Percentiles rank a stretch among this genome's conserved stretches.
These are phyloP conservation scores for Ogataea sp. DNA, from an alignment of 805 yeast species.

Conservation along the genomic window DNA sequence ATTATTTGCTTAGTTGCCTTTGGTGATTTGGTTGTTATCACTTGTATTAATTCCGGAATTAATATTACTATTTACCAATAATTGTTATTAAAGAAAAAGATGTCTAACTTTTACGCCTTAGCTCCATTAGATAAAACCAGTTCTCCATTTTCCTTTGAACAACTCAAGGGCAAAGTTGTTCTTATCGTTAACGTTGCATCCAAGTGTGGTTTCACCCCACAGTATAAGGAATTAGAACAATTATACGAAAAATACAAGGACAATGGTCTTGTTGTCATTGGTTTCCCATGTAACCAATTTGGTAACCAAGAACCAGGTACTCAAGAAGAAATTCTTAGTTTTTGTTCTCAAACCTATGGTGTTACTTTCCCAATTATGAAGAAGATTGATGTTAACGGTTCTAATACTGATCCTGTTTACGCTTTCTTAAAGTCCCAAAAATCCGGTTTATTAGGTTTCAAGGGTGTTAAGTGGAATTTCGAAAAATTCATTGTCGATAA, in stretches of 20 bases:
- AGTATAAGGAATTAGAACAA: constrained; percentile 62
- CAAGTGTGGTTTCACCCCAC: constrained; percentile 74
- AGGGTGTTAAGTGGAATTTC: constrained; percentile 55
- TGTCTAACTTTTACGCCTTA: constrained; percentile 61
- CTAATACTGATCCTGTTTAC: constrained; percentile 72
- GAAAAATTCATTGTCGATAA: constrained; percentile 51
- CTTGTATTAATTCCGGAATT: no score
- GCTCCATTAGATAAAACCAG: constrained; percentile 56
- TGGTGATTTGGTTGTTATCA: no score
- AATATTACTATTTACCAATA: no score
- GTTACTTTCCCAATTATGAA: constrained; percentile 84
- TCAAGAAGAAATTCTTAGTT: constrained; percentile 59
- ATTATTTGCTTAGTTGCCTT: no score
- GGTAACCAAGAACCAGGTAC: constrained; percentile 71
- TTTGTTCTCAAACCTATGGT: constrained; percentile 78
- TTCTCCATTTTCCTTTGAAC: constrained; percentile 47
- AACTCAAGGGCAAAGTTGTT: constrained; percentile 73
- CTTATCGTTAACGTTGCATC: constrained; percentile 84
- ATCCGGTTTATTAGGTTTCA: constrained; percentile 59
- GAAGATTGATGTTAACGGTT: constrained; percentile 88
- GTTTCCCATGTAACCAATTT: constrained; percentile 91
- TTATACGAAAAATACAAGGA: constrained; percentile 58
- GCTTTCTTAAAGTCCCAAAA: constrained; percentile 59
- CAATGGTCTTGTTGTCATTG: constrained; percentile 60
- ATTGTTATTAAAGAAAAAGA: no score